Base-by-base conservation (phyloP, 106 monocot species). In the Platanthera zijinensis region DNA sequence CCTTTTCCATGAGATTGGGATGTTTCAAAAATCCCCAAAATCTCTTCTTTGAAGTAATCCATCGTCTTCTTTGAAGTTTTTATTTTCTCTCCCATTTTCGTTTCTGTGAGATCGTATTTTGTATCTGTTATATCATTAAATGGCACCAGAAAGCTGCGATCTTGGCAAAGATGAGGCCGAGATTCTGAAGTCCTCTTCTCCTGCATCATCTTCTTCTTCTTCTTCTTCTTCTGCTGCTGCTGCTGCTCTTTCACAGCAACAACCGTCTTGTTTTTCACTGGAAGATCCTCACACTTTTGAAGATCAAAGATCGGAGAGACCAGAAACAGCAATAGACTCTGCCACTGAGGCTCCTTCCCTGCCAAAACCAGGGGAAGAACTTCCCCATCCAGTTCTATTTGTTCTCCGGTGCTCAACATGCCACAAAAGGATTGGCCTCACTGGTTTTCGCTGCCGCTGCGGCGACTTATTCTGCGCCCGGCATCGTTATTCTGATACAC, bases 401-500 rank as follows among this genome's bases (percentile, higher is more conserved):
- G 67, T 7, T 10, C 78, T 79, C 51, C 48, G 85, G 71, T 88
- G 88, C 80, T 80, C 69, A 12, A 80, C 73, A 52, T 88, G 88
- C 85, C 39, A 48, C 64, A 82, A 69, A 50, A 80, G 57, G 83
- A 82, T 88, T 7, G 88, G 85, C 53, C 78, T 78, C 13, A 71
- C 78, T 7, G 78, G 78, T 6, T 78, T 78, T 70, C 66, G 78
- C 9, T 78, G 88, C 85, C 76, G 88, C 28, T 88, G 88, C 75
- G 85, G 88, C 32, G 74, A 83, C 4, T 77, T 88, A 17, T 88
- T 88, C 75, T 88, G 88, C 72, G 51, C 74, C 13, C 82, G 72
- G 48, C 88, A 88, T 57, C 82, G 88, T 32, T 78, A 88, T 53
- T 84, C 87, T 57, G 87, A 86, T 15, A 48, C 50, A 59, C 92